Conservation (phyloP, 495 filamentous ascomycete genomes). For the Xylaria scruposa region DNA sequence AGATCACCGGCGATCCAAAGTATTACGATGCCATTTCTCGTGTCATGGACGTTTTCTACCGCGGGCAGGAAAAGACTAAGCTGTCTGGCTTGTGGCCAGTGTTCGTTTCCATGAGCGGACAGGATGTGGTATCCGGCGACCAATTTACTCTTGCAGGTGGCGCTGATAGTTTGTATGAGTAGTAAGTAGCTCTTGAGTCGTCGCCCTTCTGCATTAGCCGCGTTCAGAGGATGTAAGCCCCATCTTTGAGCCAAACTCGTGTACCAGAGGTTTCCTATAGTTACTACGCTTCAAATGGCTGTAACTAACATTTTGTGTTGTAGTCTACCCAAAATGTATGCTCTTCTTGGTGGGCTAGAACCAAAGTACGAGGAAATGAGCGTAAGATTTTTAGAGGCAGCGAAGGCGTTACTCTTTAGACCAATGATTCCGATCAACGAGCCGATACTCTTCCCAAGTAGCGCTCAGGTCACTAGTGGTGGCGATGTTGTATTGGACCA, state of each 20-base stretch:
- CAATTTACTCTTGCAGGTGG: conserved; percentile 74
- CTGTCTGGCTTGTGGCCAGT: conserved; percentile 87
- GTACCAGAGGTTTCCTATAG: too few relatives aligned
- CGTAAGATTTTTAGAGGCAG: conserved; percentile 66
- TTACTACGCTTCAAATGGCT: background rate
- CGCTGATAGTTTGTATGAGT: conserved; percentile 89
- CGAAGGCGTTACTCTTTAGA: conserved; percentile 75
- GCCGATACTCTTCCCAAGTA: conserved; percentile 73
- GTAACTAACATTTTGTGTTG: background rate
- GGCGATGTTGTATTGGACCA: conserved; percentile 41
- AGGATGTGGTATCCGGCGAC: conserved; percentile 44
- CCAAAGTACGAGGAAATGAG: conserved; percentile 82
- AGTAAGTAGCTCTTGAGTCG: conserved; percentile 40
- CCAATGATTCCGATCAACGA: conserved; percentile 75
- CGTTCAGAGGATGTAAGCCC: background rate
- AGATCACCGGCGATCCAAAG: conserved; percentile 82
- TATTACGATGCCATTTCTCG: conserved; percentile 91
- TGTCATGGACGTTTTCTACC: conserved; percentile 78
- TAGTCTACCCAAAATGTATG: conserved; percentile 68
- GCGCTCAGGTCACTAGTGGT: conserved; percentile 37
- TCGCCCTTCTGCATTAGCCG: background rate
- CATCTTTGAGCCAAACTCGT: background rate
- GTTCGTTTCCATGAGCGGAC: conserved; percentile 65
- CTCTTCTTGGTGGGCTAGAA: conserved; percentile 76
- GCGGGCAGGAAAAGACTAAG: conserved; percentile 68